These are phyloP conservation scores for Delitschia confertaspora DNA, from an alignment of 495 filamentous ascomycete genomes.

Conservation along the genomic window DNA sequence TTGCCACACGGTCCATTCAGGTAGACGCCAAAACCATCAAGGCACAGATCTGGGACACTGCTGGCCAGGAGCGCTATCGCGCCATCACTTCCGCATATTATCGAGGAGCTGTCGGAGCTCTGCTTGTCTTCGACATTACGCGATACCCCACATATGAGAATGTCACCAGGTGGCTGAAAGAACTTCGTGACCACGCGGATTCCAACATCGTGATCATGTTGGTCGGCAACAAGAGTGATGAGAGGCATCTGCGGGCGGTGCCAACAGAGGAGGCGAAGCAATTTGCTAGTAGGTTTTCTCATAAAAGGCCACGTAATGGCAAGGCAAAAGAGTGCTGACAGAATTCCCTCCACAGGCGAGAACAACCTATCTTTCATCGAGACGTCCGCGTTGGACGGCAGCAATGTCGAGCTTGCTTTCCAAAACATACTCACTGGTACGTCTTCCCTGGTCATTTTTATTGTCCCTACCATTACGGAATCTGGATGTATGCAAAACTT, in stretches of 20 bases:
- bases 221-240: constrained; percentile 99
- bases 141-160: constrained; percentile 99
- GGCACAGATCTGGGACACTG: constrained; percentile 99
- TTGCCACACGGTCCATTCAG: constrained; percentile 96
- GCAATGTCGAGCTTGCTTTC: constrained; percentile 98
- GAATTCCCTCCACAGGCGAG: constrained; percentile 52
- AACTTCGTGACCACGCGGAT: constrained; percentile 95
- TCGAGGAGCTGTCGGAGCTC: constrained; percentile 90
- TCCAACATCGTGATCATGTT: constrained; percentile 99
- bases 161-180: constrained; percentile 97
- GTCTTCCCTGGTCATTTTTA: constrained; percentile 32
- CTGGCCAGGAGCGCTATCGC: constrained; percentile 96
- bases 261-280: constrained; percentile 97
- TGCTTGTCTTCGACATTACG: constrained; percentile 98
- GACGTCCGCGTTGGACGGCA: constrained; percentile 96
- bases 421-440: constrained; percentile 97
- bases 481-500: not conserved
- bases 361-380: constrained; percentile 98
- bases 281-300: constrained; percentile 75
- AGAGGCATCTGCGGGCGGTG: constrained; percentile 93
- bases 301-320: not conserved
- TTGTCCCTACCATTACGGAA: not conserved
- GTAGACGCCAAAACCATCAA: constrained; percentile 99
- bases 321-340: constrained; percentile 6
- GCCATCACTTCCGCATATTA: constrained; percentile 99